Base-by-base conservation (phyloP, 345 rosid genomes). In the Moricandia arvensis region DNA sequence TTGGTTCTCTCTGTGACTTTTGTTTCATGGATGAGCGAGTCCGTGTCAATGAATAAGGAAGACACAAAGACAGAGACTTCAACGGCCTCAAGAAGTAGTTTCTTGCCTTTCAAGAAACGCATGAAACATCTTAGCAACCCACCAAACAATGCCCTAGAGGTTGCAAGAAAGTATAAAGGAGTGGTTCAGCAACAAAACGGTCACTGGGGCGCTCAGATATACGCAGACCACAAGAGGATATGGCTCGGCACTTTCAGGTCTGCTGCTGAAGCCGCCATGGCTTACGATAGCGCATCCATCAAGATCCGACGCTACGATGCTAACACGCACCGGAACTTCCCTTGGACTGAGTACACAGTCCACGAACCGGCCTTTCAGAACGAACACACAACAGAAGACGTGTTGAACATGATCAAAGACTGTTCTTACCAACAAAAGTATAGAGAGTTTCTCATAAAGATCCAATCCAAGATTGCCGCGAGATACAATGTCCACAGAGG, bases 241-340 rank as follows among this genome's bases (percentile, higher is more conserved):
- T 61, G 95, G 90, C 88, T 89, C 0, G 92, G 95, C 0, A 89
- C 95, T 34, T 89, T 89, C 72, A 84, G 80, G 65, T 79, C 85
- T 8, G 85, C 69, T 45, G 77, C 15, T 24, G 89, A 85, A 59
- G 93, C 91, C 0, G 91, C 91, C 15, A 62, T 71, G 79, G 87
- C 88, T 1, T 89, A 89, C 57, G 91, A 89, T 24, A 87, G 89
- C 15, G 89, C 88, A 0, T 79, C 88, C 1, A 80, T 83, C 68
- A 85, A 80, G 74, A 77, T 89, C 8, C 72, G 87, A 0, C 59
- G 67, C 41, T 31, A 57, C 7, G 79, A 79, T 13, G 80, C 82
- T 16, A 86, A 87, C 75, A 66, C 85, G 0, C 81, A 83, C 16
- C 72, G 94, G 8, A 89, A 87, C 63, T 82, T 87, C 53, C 84